A percentile compares a stretch with the other conserved stretches of the same genome.
Conservation (phyloP, 1,139 yeast genomes). For the Hansenula sp. region DNA sequence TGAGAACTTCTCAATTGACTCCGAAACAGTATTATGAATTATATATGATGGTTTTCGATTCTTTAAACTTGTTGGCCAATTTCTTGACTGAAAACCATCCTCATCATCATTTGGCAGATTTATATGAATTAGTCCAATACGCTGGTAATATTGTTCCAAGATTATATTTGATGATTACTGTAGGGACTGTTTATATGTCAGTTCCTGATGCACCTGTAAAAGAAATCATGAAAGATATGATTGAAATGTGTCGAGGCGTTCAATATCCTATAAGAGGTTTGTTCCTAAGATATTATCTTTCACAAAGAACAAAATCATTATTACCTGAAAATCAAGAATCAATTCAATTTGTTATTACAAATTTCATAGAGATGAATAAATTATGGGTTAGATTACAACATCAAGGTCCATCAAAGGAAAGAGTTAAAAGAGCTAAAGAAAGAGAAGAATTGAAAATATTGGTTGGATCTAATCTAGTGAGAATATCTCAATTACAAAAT, state of each 20-base stretch:
- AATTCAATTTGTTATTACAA: constrained; percentile 73
- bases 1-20: constrained; percentile 68
- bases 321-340: constrained; percentile 40
- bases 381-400: constrained; percentile 96
- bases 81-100: constrained; percentile 67
- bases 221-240: constrained; percentile 92
- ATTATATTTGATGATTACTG: constrained; percentile 89
- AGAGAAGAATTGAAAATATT: constrained; percentile 85
- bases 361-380: constrained; percentile 96
- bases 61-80: constrained; percentile 63
- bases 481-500: constrained; percentile 83
- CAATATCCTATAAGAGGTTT: constrained; percentile 92
- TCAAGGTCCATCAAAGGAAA: constrained; percentile 88
- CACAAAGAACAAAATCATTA: constrained; percentile 77
- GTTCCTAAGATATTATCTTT: constrained; percentile 80
- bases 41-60: constrained; percentile 81
- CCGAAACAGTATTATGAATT: constrained; percentile 95
- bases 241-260: constrained; percentile 98
- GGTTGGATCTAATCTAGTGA: constrained; percentile 88
- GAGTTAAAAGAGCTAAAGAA: constrained; percentile 70
- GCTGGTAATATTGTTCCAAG: constrained; percentile 93
- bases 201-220: constrained; percentile 74
- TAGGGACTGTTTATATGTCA: constrained; percentile 85
- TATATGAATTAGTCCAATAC: constrained; percentile 92
- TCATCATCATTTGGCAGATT: constrained; percentile 74